phyloP scores from a whole-genome alignment of 352 stramenopile genomes.

The Peronospora destructor region DNA sequence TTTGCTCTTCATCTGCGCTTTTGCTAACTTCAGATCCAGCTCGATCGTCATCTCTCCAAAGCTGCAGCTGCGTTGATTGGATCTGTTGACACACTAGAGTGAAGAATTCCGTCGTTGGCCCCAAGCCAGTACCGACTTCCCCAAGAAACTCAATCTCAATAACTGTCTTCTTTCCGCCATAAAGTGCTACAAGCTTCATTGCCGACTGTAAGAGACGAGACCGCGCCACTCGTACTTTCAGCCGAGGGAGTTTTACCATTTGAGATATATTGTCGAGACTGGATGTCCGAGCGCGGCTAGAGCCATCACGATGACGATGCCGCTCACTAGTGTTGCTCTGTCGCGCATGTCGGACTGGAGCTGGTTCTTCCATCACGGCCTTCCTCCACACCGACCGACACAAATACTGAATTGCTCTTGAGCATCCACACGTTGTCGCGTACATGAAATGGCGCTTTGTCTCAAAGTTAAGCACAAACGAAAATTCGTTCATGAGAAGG shows the following conservation, averaged over 20 bases:
- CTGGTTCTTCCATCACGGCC: conserved; percentile 45
- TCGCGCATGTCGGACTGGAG: conserved; percentile 5
- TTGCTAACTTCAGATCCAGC: conserved; percentile 3
- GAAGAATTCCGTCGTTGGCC: conserved; percentile 75
- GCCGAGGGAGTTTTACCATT: conserved; percentile 66
- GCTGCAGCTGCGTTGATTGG: conserved; percentile 43
- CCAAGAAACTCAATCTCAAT: conserved; percentile 78
- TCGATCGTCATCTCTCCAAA: conserved; percentile 53
- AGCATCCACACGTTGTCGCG: conserved; percentile 53
- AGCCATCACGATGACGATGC: conserved; percentile 33
- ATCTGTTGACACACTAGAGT: conserved; percentile 70
- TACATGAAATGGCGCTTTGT: conserved; percentile 66
- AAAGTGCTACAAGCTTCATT: conserved; percentile 65
- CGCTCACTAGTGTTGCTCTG: conserved; percentile 12
- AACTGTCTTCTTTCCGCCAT: conserved; percentile 66
- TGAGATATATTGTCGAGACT: conserved; percentile 44
- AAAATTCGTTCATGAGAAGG: conserved; percentile 43
- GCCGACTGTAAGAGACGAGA: conserved; percentile 56
- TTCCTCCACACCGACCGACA: conserved; percentile 61
- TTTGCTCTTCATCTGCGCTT: conserved; percentile 11
- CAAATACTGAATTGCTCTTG: conserved; percentile 62
- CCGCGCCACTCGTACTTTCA: conserved; percentile 68
- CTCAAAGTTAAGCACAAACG: conserved; percentile 61
- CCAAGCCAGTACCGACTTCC: conserved; percentile 67
- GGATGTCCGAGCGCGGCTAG: conserved; percentile 28